These are phyloP conservation scores for Arabidopsis lyrata DNA, from an alignment of 441 rosid genomes.

Conservation along the genomic window DNA sequence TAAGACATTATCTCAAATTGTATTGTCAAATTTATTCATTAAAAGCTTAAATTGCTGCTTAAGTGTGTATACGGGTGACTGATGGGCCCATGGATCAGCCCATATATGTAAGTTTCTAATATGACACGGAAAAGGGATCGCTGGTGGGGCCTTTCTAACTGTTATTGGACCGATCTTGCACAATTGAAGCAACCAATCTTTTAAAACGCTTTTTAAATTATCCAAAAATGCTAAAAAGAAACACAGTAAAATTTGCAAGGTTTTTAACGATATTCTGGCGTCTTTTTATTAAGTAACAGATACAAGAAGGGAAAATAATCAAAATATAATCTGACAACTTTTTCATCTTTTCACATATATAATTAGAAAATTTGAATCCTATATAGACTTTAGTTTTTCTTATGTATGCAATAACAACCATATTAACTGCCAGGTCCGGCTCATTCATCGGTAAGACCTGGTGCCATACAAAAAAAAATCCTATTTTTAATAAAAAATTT, in stretches of 20 bases:
- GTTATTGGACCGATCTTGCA: conserved; percentile 25
- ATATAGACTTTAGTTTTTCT: neutral
- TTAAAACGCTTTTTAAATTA: neutral
- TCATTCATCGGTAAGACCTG: too few relatives aligned
- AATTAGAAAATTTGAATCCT: neutral
- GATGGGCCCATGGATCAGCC: conserved; percentile 22
- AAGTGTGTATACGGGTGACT: conserved; percentile 12
- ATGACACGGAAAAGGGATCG: conserved; percentile 19
- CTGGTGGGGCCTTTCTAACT: neutral
- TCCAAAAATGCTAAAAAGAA: conserved; percentile 1
- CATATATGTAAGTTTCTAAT: conserved; percentile 8
- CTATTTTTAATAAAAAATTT: too few relatives aligned
- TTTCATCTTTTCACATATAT: neutral
- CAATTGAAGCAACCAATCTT: neutral
- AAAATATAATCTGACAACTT: neutral
- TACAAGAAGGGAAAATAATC: neutral
- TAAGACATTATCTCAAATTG: too few relatives aligned
- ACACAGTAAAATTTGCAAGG: neutral
- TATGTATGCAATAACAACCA: neutral
- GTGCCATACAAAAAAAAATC: too few relatives aligned
- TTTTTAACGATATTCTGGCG: neutral
- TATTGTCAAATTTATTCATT: too few relatives aligned
- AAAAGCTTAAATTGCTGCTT: too few relatives aligned
- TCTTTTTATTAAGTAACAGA: neutral
- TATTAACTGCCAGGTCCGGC: neutral